Percentiles rank a stretch among this genome's conserved stretches.
Conservation (phyloP, 306 rosid species). For the Macrotyloma uniflorum region DNA sequence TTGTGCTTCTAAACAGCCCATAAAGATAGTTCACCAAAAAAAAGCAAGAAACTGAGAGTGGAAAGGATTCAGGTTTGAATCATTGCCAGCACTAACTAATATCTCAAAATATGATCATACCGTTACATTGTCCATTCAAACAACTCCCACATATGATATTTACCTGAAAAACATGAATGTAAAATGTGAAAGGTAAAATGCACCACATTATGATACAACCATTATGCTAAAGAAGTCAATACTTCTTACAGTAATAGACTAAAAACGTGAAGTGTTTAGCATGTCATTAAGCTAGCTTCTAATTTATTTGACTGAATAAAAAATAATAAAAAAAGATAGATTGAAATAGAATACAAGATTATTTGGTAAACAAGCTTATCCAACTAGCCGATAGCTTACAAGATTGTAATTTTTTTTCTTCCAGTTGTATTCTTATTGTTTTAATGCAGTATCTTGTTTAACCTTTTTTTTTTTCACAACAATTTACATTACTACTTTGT, state of each 20-base stretch:
- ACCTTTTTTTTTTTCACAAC: not conserved
- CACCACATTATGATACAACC: constrained; percentile 10
- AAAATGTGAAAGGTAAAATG: constrained; percentile 32
- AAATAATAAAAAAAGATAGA: too few species aligned
- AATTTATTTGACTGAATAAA: not conserved
- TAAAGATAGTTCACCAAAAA: not conserved
- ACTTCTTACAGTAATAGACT: constrained; percentile 29
- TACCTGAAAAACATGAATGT: constrained; percentile 66
- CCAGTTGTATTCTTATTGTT: not conserved
- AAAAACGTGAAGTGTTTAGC: not conserved
- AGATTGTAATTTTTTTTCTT: not conserved
- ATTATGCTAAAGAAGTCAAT: constrained; percentile 5
- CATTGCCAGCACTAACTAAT: constrained; percentile 7
- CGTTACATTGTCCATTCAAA: constrained; percentile 75
- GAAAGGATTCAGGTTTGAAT: not conserved
- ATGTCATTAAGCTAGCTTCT: not conserved
- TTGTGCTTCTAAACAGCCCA: constrained; percentile 28
- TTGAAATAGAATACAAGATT: too few species aligned
- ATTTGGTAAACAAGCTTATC: not conserved
- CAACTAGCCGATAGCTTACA: not conserved
- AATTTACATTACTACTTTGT: not conserved
- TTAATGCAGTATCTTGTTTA: not conserved
- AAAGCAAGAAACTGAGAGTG: not conserved
- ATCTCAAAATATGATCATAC: constrained; percentile 49
- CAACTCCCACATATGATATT: constrained; percentile 84